phyloP scores from a whole-genome alignment of 140 eudicot genomes.

The Cichorium intybus region DNA sequence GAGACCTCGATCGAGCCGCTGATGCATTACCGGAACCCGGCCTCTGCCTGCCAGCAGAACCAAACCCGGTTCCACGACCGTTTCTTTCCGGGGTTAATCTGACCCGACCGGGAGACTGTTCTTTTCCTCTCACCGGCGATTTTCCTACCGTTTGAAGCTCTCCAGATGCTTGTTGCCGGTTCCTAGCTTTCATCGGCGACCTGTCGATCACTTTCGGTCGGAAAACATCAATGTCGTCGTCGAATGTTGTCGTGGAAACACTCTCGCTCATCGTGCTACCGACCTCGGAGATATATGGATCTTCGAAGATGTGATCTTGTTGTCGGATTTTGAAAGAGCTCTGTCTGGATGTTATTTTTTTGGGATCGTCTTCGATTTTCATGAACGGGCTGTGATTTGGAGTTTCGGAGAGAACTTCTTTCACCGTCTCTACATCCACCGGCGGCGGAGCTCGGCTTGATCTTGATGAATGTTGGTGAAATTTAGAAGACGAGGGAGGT shows the following conservation, averaged over 20 bases:
- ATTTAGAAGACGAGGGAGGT: conserved; percentile 1
- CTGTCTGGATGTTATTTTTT: conserved; percentile 1
- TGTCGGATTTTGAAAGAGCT: conserved; percentile 10
- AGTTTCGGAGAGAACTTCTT: conserved; percentile 68
- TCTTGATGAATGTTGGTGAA: conserved; percentile 22
- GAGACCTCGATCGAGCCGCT: conserved; percentile 43
- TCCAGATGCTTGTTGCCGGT: conserved; percentile 29
- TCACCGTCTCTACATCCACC: conserved; percentile 61
- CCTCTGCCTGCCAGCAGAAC: conserved; percentile 27
- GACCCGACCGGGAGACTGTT: conserved; percentile 50
- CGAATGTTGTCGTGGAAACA: conserved; percentile 32
- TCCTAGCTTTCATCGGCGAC: conserved; percentile 42
- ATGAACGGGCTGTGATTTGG: conserved; percentile 19
- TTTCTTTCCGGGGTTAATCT: conserved; percentile 27
- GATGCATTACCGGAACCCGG: conserved; percentile 36
- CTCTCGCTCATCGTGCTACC: conserved; percentile 41
- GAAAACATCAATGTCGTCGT: conserved; percentile 16
- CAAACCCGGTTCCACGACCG: conserved; percentile 28
- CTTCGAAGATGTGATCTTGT: conserved; percentile 9
- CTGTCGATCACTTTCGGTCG: conserved; percentile 24
- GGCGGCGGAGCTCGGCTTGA: conserved; percentile 32
- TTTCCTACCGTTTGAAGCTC: conserved; percentile 32
- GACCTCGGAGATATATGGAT: conserved; percentile 40
- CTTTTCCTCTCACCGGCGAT: conserved; percentile 48
- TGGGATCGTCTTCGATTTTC: conserved; percentile 9